Percentiles rank a stretch among this genome's conserved stretches.
phyloP scores from a whole-genome alignment of 208 protist genomes.

The Willaertia magna region DNA sequence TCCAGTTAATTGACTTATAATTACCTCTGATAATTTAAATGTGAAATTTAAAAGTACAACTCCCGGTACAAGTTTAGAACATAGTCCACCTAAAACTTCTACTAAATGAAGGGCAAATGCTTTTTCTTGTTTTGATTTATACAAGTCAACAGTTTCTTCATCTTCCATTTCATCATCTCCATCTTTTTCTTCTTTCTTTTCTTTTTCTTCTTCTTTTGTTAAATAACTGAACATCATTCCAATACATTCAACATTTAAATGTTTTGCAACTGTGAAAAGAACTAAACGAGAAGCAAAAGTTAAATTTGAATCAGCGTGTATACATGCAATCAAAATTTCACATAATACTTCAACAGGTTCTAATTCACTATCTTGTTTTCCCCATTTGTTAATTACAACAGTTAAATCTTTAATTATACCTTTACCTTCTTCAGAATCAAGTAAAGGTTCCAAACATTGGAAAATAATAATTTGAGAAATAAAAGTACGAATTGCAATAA shows the following conservation, averaged over 20 bases:
- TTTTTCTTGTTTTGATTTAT: no score
- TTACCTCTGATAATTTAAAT: not conserved
- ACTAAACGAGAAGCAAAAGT: not conserved
- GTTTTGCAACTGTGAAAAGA: not conserved
- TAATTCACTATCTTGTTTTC: no score
- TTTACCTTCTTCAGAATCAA: no score
- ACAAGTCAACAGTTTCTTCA: no score
- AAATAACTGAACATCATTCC: not conserved
- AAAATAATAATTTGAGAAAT: no score
- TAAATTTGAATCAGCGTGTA: not conserved
- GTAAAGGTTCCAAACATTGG: no score
- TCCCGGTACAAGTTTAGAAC: not conserved
- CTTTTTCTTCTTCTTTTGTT: not conserved
- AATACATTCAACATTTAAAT: not conserved
- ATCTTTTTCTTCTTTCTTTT: not conserved
- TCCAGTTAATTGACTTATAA: no score
- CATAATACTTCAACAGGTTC: not conserved
- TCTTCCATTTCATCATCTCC: not conserved
- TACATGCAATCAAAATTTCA: not conserved
- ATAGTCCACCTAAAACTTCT: not conserved
- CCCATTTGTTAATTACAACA: no score
- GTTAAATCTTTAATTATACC: no score
- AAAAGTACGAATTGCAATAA: no score
- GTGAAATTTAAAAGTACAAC: not conserved
- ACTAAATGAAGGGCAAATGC: not conserved